Evolutionary conservation across 495 filamentous ascomycete genomes (phyloP), one percentile per base, ranked within the genome.

Genomic region (Parathielavia hyrcaniae): DNA sequence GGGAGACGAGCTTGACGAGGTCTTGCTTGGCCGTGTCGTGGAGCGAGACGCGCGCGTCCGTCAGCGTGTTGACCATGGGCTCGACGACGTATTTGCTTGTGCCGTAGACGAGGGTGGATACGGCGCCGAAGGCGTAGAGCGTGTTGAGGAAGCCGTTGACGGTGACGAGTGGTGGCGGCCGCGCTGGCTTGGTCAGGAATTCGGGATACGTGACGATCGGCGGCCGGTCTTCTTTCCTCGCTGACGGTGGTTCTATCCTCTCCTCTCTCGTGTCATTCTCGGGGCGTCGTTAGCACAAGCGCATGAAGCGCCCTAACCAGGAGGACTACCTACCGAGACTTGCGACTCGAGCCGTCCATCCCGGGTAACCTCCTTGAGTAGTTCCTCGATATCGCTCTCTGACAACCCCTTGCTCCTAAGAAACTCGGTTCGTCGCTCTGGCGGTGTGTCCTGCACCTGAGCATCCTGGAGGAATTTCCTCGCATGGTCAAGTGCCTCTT

Each of bases 121-220:
- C 68, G 12, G 83, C 86, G 13, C 81, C 81, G 13, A 88, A 84
- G 61, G 86, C 76, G 72, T 96, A 91, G 62, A 92, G 75, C 13
- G 90, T 86, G 69, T 84, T 88, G 50, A 91, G 75, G 38, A 97
- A 77, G 41, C 85, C 83, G 40, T 78, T 75, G 57, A 86, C 80
- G 16, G 90, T 93, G 35, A 97, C 79, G 3, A 97, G 75, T 0
- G 93, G 91, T 12, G 79, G 73, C 14, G 79, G 74, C 4, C 70
- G 71, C 1, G 69, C 61, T 9, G 89, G 83, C 34, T 87, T 88
- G 20, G 78, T 77, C 62, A 97, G 84, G 73, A 96, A 97, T 71
- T 98, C 93, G 48, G 93, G 93, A 73, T 97, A 97, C 23, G 93
- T 98, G 65, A 97, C 87, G 62, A 98, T 91, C n/a, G 92, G 95